Conservation (phyloP, 1,284 basidiomycete species). For the Leccinum ponderosum region DNA sequence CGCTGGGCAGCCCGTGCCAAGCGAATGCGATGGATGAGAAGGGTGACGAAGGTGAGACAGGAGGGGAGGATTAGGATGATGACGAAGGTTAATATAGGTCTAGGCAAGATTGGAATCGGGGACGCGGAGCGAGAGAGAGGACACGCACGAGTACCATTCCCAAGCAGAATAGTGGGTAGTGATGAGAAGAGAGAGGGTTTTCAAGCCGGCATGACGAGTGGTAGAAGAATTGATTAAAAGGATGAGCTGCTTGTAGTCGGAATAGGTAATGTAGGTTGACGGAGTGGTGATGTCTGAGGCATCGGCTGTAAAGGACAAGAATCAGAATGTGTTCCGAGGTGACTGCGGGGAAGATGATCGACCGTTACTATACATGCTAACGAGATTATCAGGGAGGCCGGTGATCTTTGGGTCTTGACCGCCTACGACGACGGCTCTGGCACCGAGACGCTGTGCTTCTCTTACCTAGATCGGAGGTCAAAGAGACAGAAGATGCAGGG, state of each 20-base stretch:
- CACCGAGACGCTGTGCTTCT: conserved; percentile 82
- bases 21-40: conserved; percentile 78
- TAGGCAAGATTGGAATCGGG: conserved; percentile 30
- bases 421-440: conserved; percentile 85
- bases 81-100: conserved; percentile 78
- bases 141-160: conserved; percentile 83
- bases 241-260: conserved; percentile 63
- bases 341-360: conserved; percentile 20
- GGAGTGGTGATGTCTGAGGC: conserved; percentile 71
- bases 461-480: conserved; percentile 38
- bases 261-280: conserved; percentile 73
- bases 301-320: conserved; percentile 50
- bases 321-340: neutral
- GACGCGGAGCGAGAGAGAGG: conserved; percentile 11
- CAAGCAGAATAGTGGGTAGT: conserved; percentile 77
- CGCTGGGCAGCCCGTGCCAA: conserved; percentile 72
- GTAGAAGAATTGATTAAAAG: conserved; percentile 66
- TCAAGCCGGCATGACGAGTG: conserved; percentile 72
- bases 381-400: conserved; percentile 73
- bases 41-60: conserved; percentile 76
- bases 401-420: conserved; percentile 68
- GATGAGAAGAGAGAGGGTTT: conserved; percentile 72
- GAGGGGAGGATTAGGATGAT: conserved; percentile 81
- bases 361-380: conserved; percentile 92
- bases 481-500: neutral